Evolutionary conservation across 805 yeast genomes (phyloP).

Genomic region (Candida piceae): DNA sequence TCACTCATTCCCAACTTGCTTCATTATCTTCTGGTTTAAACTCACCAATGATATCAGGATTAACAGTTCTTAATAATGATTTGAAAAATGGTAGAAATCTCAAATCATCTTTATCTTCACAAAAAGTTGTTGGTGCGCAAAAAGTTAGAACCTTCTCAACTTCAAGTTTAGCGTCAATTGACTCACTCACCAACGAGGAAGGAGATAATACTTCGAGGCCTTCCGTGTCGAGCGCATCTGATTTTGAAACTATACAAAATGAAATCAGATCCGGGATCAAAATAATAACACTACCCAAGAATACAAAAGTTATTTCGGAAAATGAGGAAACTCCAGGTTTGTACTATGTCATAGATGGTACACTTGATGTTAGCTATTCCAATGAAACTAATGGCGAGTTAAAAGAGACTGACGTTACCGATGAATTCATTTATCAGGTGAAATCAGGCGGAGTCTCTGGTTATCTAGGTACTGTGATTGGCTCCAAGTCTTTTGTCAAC

Average conservation of each 20-base stretch:
- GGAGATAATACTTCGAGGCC: neutral
- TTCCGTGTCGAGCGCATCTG: conserved; percentile 10
- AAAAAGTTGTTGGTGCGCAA: neutral
- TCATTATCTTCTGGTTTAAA: conserved; percentile 16
- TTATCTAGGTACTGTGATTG: conserved; percentile 73
- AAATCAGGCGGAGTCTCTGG: conserved; percentile 84
- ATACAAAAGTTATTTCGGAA: conserved; percentile 55
- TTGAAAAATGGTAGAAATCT: neutral
- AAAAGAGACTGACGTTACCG: conserved; percentile 1
- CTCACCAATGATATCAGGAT: conserved; percentile 18
- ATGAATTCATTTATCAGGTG: conserved; percentile 47
- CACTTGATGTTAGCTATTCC: conserved; percentile 55
- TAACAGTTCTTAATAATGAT: conserved; percentile 8
- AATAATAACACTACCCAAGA: conserved; percentile 48
- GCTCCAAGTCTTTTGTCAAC: conserved; percentile 72
- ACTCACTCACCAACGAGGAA: conserved; percentile 9
- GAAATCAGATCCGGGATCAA: conserved; percentile 60
- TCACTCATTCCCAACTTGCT: no score
- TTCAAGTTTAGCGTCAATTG: conserved; percentile 11
- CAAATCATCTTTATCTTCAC: neutral
- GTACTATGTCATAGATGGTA: conserved; percentile 76
- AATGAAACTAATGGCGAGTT: conserved; percentile 25
- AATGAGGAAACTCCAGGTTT: conserved; percentile 68
- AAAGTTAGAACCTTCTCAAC: conserved; percentile 22
- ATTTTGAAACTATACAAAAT: conserved; percentile 46